Evolutionary conservation across 2,329 filamentous ascomycete genomes (phyloP), one percentile per base, ranked within the genome.

Genomic region (Knoxdaviesia capensis): DNA sequence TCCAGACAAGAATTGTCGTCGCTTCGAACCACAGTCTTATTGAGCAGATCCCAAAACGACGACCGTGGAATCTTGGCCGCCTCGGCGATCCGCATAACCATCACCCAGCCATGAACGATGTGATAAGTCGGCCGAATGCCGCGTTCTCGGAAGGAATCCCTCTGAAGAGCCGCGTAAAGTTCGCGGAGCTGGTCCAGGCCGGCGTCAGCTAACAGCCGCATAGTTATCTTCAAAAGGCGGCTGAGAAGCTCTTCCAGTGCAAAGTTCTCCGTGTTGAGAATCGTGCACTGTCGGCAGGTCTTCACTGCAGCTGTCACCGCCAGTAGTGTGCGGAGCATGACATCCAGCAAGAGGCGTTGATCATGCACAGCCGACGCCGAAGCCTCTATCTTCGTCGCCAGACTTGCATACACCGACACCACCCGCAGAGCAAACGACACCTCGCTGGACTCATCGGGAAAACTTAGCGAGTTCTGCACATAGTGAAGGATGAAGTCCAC

Each of bases 41-140:
- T 66, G 2, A 64, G 51, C 32, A 77, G 48, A 43, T 77, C 71
- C 76, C 75, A 80, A 48, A 80, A 80, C 1, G 66, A 65, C 28
- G 60, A 57, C 41, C 65, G 61, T 2, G 66, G 65, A 36, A 76
- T 68, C 6, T 54, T 55, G 8, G 66, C 63, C 33, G 60, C 56
- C 31, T 68, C 64, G 5, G 79, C 52, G 1, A 67, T 56, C 39
- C 68, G 66, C 50, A 77, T 71, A 5, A 73, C 46, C 28, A 71
- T 58, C 3, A 75, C 65, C 77, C 76, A 81, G 7, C 67, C 65
- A 43, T 73, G 64, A 6, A 68, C 49, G 2, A 53, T 47, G 9
- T 58, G 53, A n/a, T 60, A 53, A 32, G 70, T 63, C 10, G 59
- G 53, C 31, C 60, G 62, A 33, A 79, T 63, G 1, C 72, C 74